Evolutionary conservation across 2,329 filamentous ascomycete species (phyloP).

Genomic region (Nemania bipapillata): DNA sequence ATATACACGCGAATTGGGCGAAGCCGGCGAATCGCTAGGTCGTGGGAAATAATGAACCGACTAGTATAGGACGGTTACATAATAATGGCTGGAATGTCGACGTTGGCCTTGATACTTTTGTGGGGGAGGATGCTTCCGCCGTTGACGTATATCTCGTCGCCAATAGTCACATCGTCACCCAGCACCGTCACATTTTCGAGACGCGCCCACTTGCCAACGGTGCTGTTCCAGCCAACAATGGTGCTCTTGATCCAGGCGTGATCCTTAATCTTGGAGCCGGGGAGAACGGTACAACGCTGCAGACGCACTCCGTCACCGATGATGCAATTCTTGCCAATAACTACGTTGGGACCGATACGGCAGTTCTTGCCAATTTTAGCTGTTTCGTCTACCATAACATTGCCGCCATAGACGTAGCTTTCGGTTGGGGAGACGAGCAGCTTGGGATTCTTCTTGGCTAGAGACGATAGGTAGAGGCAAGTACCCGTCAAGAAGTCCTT

Average conservation of each 20-base stretch:
- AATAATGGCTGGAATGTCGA: constrained; percentile 80
- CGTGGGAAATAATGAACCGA: constrained; percentile 6
- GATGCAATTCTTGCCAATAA: constrained; percentile 91
- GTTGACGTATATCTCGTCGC: constrained; percentile 98
- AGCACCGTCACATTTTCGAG: constrained; percentile 98
- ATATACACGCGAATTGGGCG: constrained; percentile 42
- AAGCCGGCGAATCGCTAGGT: constrained; percentile 8
- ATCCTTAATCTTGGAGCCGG: constrained; percentile 94
- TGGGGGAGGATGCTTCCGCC: constrained; percentile 93
- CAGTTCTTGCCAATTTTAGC: constrained; percentile 99
- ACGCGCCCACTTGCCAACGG: constrained; percentile 92
- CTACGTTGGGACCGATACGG: constrained; percentile 96
- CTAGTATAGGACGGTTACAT: constrained; percentile 62
- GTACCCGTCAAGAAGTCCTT: constrained; percentile 98
- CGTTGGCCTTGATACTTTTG: constrained; percentile 98
- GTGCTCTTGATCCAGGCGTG: constrained; percentile 99
- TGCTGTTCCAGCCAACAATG: constrained; percentile 98
- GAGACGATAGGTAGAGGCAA: constrained; percentile 92
- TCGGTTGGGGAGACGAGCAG: constrained; percentile 78
- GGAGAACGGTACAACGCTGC: constrained; percentile 89
- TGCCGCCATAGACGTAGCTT: constrained; percentile 88
- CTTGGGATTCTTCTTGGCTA: constrained; percentile 90
- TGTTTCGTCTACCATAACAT: constrained; percentile 91
- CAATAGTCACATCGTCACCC: constrained; percentile 96
- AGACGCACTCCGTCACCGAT: constrained; percentile 93